Conservation (phyloP, 306 rosid species). For the Cicer cuneatum region DNA sequence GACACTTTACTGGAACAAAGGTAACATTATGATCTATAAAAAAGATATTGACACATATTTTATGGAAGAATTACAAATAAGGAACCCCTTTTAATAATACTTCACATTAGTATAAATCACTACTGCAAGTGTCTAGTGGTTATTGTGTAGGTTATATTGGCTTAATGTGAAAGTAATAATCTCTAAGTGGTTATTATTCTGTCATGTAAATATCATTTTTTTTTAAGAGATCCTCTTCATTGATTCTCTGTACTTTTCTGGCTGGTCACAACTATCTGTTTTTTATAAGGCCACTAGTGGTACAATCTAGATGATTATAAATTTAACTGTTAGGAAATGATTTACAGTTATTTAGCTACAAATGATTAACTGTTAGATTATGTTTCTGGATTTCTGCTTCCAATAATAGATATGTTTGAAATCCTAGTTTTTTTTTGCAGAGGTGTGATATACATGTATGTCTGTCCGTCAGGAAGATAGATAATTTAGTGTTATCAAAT, state of each 20-base stretch:
- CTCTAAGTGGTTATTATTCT: slow-evolving; percentile 1
- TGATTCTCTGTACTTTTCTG: neutral
- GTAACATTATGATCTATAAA: slow-evolving; percentile 53
- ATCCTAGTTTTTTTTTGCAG: slow-evolving; percentile 6
- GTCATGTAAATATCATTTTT: neutral
- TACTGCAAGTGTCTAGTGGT: slow-evolving; percentile 1
- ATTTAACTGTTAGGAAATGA: slow-evolving; percentile 26
- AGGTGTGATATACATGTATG: slow-evolving; percentile 36
- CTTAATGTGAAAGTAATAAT: neutral
- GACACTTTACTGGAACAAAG: slow-evolving; percentile 95
- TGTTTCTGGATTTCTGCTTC: slow-evolving; percentile 27
- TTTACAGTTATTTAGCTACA: slow-evolving; percentile 26
- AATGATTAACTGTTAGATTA: slow-evolving; percentile 8
- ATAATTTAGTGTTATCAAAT: slow-evolving; percentile 1
- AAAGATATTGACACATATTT: slow-evolving; percentile 16
- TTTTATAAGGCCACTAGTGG: slow-evolving; percentile 26
- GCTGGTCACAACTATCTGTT: slow-evolving; percentile 15
- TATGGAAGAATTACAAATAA: slow-evolving; percentile 13
- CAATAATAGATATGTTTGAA: slow-evolving; percentile 17
- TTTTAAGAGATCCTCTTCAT: slow-evolving; percentile 1
- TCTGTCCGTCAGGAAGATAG: slow-evolving; percentile 30
- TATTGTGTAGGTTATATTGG: slow-evolving; percentile 7
- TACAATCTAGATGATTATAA: slow-evolving; percentile 31
- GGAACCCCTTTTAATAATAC: slow-evolving; percentile 17
- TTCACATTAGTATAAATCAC: slow-evolving; percentile 17